Percentiles rank a stretch among this genome's conserved stretches.
Conservation (phyloP, 768 basidiomycete genomes). For the Cantharellus cinnabarinus region DNA sequence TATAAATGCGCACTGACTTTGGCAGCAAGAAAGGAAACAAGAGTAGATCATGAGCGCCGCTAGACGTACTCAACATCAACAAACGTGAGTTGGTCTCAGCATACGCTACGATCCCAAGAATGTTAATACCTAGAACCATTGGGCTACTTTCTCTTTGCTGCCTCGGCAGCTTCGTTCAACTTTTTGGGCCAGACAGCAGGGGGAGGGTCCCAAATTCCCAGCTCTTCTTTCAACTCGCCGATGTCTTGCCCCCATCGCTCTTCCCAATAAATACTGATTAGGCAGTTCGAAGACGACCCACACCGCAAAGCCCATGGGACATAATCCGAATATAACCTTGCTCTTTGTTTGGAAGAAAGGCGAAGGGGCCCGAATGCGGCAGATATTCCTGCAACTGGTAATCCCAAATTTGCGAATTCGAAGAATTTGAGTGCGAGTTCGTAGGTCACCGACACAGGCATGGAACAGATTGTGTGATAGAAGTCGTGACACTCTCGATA, state of each 20-base stretch:
- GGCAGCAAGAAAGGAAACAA: neutral
- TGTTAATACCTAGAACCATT: too few species aligned
- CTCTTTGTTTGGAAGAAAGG: conserved; percentile 31
- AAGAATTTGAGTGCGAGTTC: conserved; percentile 91
- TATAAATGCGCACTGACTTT: neutral
- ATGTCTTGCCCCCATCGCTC: conserved; percentile 74
- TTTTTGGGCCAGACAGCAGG: conserved; percentile 47
- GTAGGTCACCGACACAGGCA: conserved; percentile 77
- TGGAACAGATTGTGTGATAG: conserved; percentile 76
- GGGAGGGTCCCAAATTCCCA: conserved; percentile 74
- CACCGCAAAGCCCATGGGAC: conserved; percentile 83
- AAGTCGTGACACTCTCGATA: conserved; percentile 98
- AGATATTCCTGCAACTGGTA: conserved; percentile 73
- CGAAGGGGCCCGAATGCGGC: conserved; percentile 62
- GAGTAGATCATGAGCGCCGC: neutral
- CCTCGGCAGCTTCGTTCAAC: conserved; percentile 38
- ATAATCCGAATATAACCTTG: conserved; percentile 53
- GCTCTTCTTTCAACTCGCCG: conserved; percentile 62
- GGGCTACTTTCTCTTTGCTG: conserved; percentile 15
- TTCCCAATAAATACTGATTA: conserved; percentile 94
- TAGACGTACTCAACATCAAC: neutral
- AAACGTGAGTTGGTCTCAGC: too few species aligned
- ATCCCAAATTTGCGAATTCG: conserved; percentile 77
- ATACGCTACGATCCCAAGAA: too few species aligned
- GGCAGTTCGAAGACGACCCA: conserved; percentile 48